A percentile compares a stretch with the other conserved stretches of the same genome.
phyloP scores from a whole-genome alignment of 148 eudicot species.

The Silene conica region DNA sequence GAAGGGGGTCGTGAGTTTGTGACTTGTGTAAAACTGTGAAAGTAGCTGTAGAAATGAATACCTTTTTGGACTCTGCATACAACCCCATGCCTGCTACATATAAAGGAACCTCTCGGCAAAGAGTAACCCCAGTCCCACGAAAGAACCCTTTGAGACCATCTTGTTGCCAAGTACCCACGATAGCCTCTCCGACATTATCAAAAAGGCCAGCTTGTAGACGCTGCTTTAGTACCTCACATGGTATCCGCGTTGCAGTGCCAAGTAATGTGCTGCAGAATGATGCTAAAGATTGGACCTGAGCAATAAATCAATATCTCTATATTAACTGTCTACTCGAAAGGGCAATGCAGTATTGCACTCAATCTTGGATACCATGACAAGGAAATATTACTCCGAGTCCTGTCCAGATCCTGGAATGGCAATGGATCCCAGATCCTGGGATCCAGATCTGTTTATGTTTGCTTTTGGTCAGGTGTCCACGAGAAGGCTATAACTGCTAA shows the following conservation, averaged over 20 bases:
- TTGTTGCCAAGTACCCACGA: slow-evolving; percentile 79
- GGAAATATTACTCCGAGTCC: too few species aligned
- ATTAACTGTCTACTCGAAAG: slow-evolving; percentile 56
- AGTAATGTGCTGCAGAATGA: slow-evolving; percentile 87
- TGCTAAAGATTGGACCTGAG: slow-evolving; percentile 83
- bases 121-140: slow-evolving; percentile 93
- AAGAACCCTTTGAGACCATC: slow-evolving; percentile 88
- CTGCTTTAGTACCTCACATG: slow-evolving; percentile 94
- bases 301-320: slow-evolving; percentile 7
- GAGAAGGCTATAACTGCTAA: too few species aligned
- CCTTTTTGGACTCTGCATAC: slow-evolving; percentile 95
- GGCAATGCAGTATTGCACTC: slow-evolving; percentile 23
- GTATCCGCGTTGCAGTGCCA: slow-evolving; percentile 94
- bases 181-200: slow-evolving; percentile 82
- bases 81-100: slow-evolving; percentile 97
- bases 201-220: slow-evolving; percentile 90
- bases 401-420: too few species aligned
- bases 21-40: neutral
- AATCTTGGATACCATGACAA: too few species aligned
- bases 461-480: too few species aligned
- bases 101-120: slow-evolving; percentile 90
- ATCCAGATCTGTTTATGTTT: too few species aligned
- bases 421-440: too few species aligned
- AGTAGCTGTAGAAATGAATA: slow-evolving; percentile 13
- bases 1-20: neutral